Evolutionary conservation across 371 early-diverging fungal genomes (phyloP).

Genomic region (Zychaea mexicana): DNA sequence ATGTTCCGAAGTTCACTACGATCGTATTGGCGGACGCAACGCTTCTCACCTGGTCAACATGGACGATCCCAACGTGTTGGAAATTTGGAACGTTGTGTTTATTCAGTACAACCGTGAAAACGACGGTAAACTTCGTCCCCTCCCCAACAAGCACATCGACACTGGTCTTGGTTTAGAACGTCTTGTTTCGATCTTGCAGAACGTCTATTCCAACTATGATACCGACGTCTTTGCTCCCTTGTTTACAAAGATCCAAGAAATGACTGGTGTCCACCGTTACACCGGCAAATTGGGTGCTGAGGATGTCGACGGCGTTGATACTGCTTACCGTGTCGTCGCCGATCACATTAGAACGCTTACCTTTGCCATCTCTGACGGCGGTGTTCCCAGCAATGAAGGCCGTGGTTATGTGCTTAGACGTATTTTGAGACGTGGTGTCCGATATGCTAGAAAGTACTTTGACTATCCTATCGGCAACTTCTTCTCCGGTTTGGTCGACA

Average conservation of each 20-base stretch:
- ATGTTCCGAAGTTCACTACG: constrained; percentile 99
- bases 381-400: constrained; percentile 97
- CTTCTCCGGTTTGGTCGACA: constrained; percentile 91
- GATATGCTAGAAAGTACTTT: constrained; percentile 95
- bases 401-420: constrained; percentile 99
- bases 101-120: constrained; percentile 99
- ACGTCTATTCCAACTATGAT: constrained; percentile 98
- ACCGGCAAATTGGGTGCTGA: constrained; percentile 88
- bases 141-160: constrained; percentile 99
- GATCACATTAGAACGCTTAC: constrained; percentile 99
- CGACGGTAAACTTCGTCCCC: constrained; percentile 86
- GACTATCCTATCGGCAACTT: constrained; percentile 88
- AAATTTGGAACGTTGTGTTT: constrained; percentile 99
- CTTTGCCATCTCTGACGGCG: constrained; percentile 97
- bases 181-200: constrained; percentile 95
- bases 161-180: constrained; percentile 99
- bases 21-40: constrained; percentile 97
- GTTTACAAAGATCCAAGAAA: constrained; percentile 83
- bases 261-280: constrained; percentile 87
- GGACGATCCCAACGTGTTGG: constrained; percentile 99
- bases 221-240: constrained; percentile 94
- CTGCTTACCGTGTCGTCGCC: constrained; percentile 99
- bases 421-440: constrained; percentile 96
- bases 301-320: constrained; percentile 94
- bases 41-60: constrained; percentile 95